Base-by-base conservation (phyloP, 306 rosid species). In the Adenanthera pavonina region DNA sequence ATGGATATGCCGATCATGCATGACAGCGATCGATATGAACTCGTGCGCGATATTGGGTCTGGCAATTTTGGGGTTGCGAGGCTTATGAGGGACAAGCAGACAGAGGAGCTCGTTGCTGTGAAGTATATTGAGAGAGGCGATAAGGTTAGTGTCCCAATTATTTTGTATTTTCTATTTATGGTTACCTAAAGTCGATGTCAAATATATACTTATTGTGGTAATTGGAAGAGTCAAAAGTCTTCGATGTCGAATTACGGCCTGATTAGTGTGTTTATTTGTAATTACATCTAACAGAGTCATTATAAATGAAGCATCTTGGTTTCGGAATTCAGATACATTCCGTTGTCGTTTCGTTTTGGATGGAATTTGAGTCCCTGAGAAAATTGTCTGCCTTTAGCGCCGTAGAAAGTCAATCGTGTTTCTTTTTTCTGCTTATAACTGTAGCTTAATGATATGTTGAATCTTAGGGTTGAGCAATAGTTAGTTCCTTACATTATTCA, bases 41-140 rank as follows among this genome's bases (percentile, higher is more conserved):
- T 95, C 7, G 94, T 93, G 36, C 85, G 89, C 5, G 97, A 95
- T 84, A 95, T 95, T 78, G 99, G 97, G 62, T 88, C 97, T 6
- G 99, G 99, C 0, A 93, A 95, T 83, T 95, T 95, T 35, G 99
- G 99, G 44, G 94, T 95, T 0, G 97, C 99, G 0, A 89, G 99
- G 89, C 88, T 91, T 49, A 95, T 95, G 95, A 92, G 97, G 82
- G 99, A 95, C 73, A 92, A 88, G 80, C 94, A 89, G 64, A 95
- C 92, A 2, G 97, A 90, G 9, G 92, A 95, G 85, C 97, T 92
- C 77, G 99, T 92, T 78, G 99, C 99, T 13, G 99, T 91, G 36
- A 92, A 95, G 86, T 95, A 95, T 88, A 92, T 95, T 86, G 97
- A 95, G 93, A 88, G 99, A 88, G 99, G 99, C 89, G 97, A 93